These are phyloP conservation scores for Candida rishiriensis DNA, from an alignment of 805 yeast genomes.

Conservation along the genomic window DNA sequence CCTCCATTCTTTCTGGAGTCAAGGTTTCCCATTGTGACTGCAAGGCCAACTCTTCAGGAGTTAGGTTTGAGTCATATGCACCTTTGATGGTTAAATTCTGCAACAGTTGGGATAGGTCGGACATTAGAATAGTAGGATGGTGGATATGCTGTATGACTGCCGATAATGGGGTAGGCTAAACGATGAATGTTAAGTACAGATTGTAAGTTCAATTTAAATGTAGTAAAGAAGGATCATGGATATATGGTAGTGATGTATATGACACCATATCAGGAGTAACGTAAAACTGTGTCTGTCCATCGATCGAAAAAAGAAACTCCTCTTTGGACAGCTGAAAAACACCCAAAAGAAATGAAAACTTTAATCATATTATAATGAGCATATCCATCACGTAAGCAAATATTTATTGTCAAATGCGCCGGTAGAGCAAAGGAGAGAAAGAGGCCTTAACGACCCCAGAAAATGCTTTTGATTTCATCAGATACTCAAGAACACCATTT, in stretches of 20 bases:
- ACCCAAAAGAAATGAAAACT: no score
- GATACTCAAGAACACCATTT: no score
- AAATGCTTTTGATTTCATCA: no score
- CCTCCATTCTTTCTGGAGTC: conserved; percentile 58
- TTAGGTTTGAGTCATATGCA: conserved; percentile 21
- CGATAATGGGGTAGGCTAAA: neutral
- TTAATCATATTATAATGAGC: no score
- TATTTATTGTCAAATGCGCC: no score
- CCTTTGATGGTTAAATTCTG: conserved; percentile 26
- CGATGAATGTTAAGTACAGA: neutral
- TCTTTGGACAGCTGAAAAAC: no score
- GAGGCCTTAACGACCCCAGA: no score
- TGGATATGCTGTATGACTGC: neutral
- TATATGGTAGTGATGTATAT: no score
- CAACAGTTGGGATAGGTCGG: conserved; percentile 28
- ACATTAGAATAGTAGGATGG: conserved; percentile 12
- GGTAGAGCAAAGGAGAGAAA: no score
- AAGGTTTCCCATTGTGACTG: conserved; percentile 77
- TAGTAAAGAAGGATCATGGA: no score
- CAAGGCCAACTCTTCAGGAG: conserved; percentile 47
- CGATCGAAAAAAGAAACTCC: neutral
- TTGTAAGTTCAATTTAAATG: neutral
- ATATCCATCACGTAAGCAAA: no score
- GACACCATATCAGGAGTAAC: no score
- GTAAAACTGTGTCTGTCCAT: neutral